Percentiles rank a stretch among this genome's conserved stretches.
phyloP scores from a whole-genome alignment of 805 yeast genomes.

The Metschnikowia aberdeeniae region DNA sequence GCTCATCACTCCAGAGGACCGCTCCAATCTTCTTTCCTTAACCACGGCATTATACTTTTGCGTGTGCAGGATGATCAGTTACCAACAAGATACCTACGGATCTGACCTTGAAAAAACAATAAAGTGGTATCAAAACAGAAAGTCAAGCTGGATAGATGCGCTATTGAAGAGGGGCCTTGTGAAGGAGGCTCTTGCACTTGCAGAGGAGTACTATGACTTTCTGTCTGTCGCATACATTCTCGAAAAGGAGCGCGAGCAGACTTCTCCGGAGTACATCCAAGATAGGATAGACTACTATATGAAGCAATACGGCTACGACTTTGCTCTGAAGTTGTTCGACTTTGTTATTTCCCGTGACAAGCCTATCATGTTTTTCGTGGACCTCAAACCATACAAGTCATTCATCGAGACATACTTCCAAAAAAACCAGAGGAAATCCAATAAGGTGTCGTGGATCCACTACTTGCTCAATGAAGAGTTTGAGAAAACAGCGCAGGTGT shows the following conservation, averaged over 20 bases:
- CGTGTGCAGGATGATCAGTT: slow-evolving; percentile 31
- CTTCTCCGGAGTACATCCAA: slow-evolving; percentile 17
- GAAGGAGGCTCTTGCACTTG: slow-evolving; percentile 53
- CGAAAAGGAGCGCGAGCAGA: slow-evolving; percentile 28
- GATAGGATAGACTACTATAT: slow-evolving; percentile 48
- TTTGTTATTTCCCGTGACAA: slow-evolving; percentile 53
- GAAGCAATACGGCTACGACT: slow-evolving; percentile 58
- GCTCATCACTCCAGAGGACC: slow-evolving; percentile 15
- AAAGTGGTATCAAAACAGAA: slow-evolving; percentile 31
- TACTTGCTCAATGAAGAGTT: slow-evolving; percentile 52
- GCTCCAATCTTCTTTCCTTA: slow-evolving; percentile 22
- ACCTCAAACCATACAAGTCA: slow-evolving; percentile 49
- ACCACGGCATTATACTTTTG: slow-evolving; percentile 34
- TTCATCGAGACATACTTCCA: slow-evolving; percentile 51
- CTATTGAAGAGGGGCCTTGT: slow-evolving; percentile 49
- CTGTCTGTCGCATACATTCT: slow-evolving; percentile 54
- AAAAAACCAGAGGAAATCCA: slow-evolving; percentile 37
- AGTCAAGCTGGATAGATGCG: slow-evolving; percentile 53
- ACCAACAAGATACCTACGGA: slow-evolving; percentile 27
- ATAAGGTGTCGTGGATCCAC: slow-evolving; percentile 69
- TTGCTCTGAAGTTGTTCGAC: slow-evolving; percentile 61
- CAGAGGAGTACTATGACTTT: slow-evolving; percentile 65
- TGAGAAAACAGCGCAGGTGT: slow-evolving; percentile 44
- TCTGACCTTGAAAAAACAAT: slow-evolving; percentile 26
- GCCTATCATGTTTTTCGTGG: slow-evolving; percentile 49